A percentile compares a stretch with the other conserved stretches of the same genome.
Conservation (phyloP, 2,329 filamentous ascomycete species). For the Beauveria pseudobassiana region DNA sequence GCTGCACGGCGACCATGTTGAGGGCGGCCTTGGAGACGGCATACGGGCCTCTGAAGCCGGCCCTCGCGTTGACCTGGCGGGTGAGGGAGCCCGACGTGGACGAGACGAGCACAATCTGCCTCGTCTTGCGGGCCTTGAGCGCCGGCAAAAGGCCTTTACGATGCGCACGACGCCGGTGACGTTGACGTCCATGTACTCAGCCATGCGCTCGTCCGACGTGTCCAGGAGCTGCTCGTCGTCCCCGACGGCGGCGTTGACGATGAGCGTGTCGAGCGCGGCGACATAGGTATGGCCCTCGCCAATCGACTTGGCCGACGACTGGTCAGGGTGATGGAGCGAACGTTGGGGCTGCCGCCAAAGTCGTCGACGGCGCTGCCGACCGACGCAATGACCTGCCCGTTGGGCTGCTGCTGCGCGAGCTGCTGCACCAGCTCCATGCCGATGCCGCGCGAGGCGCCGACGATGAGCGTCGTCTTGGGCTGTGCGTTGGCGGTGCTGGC, state of each 20-base stretch:
- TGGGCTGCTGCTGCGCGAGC: not conserved
- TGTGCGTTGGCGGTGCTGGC: not conserved
- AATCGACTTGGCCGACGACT: constrained; percentile 7
- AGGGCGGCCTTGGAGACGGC: constrained; percentile 9
- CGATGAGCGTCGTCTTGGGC: constrained; percentile 7
- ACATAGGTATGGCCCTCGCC: too few relatives aligned
- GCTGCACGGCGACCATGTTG: constrained; percentile 11
- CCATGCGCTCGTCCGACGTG: constrained; percentile 8
- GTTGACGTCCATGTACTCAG: constrained; percentile 8
- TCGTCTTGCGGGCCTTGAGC: constrained; percentile 6
- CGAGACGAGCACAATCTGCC: constrained; percentile 10
- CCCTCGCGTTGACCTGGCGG: constrained; percentile 1
- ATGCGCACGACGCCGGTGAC: constrained; percentile 9
- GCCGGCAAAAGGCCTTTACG: constrained; percentile 10
- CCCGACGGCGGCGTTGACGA: constrained; percentile 9
- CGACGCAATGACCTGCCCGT: not conserved
- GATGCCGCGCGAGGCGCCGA: constrained; percentile 10
- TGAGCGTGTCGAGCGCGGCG: constrained; percentile 10
- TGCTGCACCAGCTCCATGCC: constrained; percentile 8
- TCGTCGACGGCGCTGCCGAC: not conserved
- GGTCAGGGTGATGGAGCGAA: constrained; percentile 2
- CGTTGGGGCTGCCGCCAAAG: not conserved
- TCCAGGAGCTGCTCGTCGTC: not conserved
- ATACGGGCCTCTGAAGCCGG: not conserved
- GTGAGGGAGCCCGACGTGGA: constrained; percentile 2